Percentiles rank a stretch among this genome's conserved stretches.
phyloP scores from a whole-genome alignment of 1,284 basidiomycete species.

The Rugosomyces carneus region DNA sequence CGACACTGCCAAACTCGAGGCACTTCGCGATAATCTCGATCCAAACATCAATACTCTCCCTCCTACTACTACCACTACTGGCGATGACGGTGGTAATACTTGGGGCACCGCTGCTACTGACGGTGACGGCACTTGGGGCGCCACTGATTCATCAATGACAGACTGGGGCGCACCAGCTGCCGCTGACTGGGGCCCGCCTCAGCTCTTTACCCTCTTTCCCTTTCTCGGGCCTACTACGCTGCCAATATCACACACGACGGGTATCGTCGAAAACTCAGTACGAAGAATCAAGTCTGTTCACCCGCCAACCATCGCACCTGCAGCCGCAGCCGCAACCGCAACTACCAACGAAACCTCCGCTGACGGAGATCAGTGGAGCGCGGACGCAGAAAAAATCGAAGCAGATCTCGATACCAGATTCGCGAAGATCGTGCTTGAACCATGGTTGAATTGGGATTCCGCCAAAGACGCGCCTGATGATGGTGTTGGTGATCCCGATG shows the following conservation, averaged over 20 bases:
- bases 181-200: constrained; percentile 16
- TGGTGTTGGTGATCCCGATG: neutral
- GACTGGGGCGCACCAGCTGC: constrained; percentile 4
- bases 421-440: constrained; percentile 18
- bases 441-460: constrained; percentile 20
- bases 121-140: neutral
- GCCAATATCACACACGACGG: constrained; percentile 43
- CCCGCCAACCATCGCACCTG: constrained; percentile 12
- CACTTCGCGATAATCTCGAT: constrained; percentile 12
- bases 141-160: constrained; percentile 1
- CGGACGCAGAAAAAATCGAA: constrained; percentile 5
- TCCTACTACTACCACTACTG: too few species aligned
- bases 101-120: too few species aligned
- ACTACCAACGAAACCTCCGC: constrained; percentile 3
- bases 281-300: constrained; percentile 36
- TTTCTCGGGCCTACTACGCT: constrained; percentile 38
- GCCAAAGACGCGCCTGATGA: constrained; percentile 11
- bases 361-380: constrained; percentile 4
- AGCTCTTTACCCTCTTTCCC: constrained; percentile 13
- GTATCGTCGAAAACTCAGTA: constrained; percentile 46
- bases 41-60: constrained; percentile 11
- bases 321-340: constrained; percentile 12
- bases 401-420: constrained; percentile 16
- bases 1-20: constrained; percentile 9
- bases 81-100: too few species aligned